These are phyloP conservation scores for Globisporangium apiculatum DNA, from an alignment of 352 stramenopile genomes.

Conservation along the genomic window DNA sequence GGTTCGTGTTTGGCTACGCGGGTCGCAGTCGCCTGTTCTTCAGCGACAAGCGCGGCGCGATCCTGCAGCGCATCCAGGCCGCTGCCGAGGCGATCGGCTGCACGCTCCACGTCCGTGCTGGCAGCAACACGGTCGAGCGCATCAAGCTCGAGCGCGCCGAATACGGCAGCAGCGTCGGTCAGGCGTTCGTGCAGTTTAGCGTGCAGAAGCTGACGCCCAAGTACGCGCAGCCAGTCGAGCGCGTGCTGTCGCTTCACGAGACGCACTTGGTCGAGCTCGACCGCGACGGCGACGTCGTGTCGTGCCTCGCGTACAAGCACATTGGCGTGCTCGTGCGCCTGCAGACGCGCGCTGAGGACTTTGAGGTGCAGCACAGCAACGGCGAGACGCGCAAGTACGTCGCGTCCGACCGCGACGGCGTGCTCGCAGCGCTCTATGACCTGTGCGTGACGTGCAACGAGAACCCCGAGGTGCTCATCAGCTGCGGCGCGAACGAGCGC, in stretches of 20 bases:
- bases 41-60: conserved; percentile 39
- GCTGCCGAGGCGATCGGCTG: conserved; percentile 56
- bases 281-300: conserved; percentile 35
- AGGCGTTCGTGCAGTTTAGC: conserved; percentile 65
- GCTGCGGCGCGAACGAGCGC: conserved; percentile 52
- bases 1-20: conserved; percentile 58
- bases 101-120: conserved; percentile 28
- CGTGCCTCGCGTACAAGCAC: conserved; percentile 51
- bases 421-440: conserved; percentile 74
- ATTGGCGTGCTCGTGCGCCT: conserved; percentile 70
- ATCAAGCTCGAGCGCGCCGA: conserved; percentile 38
- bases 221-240: conserved; percentile 34
- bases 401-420: conserved; percentile 57
- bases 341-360: conserved; percentile 32
- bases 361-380: conserved; percentile 72
- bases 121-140: conserved; percentile 25
- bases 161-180: conserved; percentile 38
- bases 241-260: conserved; percentile 61
- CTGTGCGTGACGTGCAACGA: conserved; percentile 70
- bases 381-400: conserved; percentile 53
- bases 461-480: conserved; percentile 71
- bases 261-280: conserved; percentile 70
- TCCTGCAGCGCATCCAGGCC: conserved; percentile 47
- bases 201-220: conserved; percentile 67
- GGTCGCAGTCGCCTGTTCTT: conserved; percentile 71